A percentile compares a stretch with the other conserved stretches of the same genome.
Evolutionary conservation across 2,329 filamentous ascomycete species (phyloP).

Genomic region (Penicillium sp.): DNA sequence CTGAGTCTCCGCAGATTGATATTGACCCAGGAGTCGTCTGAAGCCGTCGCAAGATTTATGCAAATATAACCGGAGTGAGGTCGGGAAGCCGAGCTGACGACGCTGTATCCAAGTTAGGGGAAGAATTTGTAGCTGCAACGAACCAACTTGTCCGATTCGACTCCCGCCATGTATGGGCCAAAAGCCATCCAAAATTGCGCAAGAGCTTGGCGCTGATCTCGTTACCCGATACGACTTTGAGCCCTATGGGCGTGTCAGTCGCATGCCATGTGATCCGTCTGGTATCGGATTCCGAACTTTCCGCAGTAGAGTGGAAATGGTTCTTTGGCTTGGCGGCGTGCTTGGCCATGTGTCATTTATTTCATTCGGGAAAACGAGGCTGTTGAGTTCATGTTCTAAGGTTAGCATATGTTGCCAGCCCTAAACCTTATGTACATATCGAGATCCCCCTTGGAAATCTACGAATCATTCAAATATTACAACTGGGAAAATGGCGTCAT

Average conservation of each 20-base stretch:
- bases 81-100: neutral
- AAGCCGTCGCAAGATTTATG: neutral
- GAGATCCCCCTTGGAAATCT: no score
- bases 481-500: slow-evolving; percentile 13
- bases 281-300: neutral
- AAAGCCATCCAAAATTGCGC: slow-evolving; percentile 2
- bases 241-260: neutral
- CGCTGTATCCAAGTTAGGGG: neutral
- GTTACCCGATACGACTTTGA: neutral
- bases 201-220: slow-evolving; percentile 7
- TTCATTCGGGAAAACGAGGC: neutral
- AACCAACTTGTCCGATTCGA: slow-evolving; percentile 1
- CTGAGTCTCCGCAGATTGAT: neutral
- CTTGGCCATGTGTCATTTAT: neutral
- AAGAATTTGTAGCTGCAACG: slow-evolving; percentile 1
- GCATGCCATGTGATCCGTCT: neutral
- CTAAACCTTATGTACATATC: no score
- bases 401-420: no score
- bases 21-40: neutral
- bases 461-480: neutral
- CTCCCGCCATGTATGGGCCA: slow-evolving; percentile 2
- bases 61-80: slow-evolving; percentile 5
- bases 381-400: neutral
- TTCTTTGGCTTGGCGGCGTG: neutral
- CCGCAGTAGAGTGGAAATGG: neutral